Conservation (phyloP, 345 rosid genomes). For the Fremontodendron californicum region DNA sequence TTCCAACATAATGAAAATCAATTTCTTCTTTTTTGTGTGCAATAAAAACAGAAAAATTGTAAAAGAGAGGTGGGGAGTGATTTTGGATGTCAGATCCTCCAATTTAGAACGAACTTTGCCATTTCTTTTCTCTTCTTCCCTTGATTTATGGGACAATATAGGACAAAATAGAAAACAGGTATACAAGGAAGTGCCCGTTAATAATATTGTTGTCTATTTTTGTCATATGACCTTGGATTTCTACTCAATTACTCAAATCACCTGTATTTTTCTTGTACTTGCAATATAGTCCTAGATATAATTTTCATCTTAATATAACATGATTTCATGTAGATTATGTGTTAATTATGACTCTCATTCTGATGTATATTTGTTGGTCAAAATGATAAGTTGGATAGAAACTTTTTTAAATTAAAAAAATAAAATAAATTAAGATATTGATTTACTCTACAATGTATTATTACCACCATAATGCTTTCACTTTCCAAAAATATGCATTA, state of each 20-base stretch:
- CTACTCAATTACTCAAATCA: background rate
- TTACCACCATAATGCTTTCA: no score
- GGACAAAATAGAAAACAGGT: constrained; percentile 35
- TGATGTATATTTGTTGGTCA: no score
- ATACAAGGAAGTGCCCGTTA: background rate
- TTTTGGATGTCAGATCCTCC: constrained; percentile 29
- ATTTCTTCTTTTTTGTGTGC: background rate
- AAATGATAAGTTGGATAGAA: no score
- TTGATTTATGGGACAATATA: constrained; percentile 14
- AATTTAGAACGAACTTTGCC: constrained; percentile 26
- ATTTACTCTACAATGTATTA: no score
- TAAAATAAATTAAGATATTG: no score
- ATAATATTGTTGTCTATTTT: background rate
- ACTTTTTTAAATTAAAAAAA: no score
- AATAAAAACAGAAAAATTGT: background rate
- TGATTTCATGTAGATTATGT: background rate
- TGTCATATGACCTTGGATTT: background rate
- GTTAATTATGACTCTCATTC: background rate
- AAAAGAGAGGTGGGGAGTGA: constrained; percentile 13
- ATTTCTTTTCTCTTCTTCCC: constrained; percentile 10
- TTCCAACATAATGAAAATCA: background rate
- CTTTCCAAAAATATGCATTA: no score
- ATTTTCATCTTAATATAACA: background rate
- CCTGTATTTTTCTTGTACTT: background rate
- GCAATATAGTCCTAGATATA: background rate